phyloP scores from a whole-genome alignment of 164 flowering plant genomes.

The Vitis vinifera region DNA sequence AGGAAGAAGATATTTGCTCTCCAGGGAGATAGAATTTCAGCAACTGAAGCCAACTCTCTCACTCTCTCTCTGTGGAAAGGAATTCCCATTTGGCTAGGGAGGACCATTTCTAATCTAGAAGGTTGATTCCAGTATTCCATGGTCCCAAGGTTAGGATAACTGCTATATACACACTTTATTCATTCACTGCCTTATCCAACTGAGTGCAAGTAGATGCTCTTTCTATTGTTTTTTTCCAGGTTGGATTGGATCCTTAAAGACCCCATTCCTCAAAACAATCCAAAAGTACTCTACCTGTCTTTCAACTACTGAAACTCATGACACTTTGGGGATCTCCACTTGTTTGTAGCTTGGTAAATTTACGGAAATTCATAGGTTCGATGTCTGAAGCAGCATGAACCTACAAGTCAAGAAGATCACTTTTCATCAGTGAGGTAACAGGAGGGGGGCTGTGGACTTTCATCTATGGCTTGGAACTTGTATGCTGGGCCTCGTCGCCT shows the following conservation, averaged over 20 bases:
- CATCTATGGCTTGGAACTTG: too few relatives aligned
- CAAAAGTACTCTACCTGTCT: too few relatives aligned
- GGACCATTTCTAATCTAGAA: neutral
- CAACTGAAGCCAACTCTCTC: too few relatives aligned
- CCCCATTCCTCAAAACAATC: too few relatives aligned
- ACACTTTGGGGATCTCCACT: too few relatives aligned
- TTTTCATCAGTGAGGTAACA: too few relatives aligned
- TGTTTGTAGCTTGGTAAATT: too few relatives aligned
- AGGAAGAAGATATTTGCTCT: neutral
- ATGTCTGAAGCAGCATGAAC: too few relatives aligned
- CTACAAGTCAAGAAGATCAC: too few relatives aligned
- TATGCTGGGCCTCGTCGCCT: conserved; percentile 11
- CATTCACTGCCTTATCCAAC: conserved; percentile 1
- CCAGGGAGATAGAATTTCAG: neutral
- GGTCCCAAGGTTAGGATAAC: neutral
- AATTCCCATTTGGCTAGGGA: neutral
- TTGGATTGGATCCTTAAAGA: neutral
- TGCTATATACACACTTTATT: neutral
- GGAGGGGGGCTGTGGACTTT: too few relatives aligned
- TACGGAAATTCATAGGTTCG: too few relatives aligned
- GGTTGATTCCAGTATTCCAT: neutral
- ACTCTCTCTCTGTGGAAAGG: neutral
- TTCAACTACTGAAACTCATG: too few relatives aligned
- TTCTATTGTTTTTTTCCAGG: neutral
- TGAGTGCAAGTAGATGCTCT: neutral